phyloP scores from a whole-genome alignment of 768 basidiomycete genomes.

The Psilocybe cubensis region DNA sequence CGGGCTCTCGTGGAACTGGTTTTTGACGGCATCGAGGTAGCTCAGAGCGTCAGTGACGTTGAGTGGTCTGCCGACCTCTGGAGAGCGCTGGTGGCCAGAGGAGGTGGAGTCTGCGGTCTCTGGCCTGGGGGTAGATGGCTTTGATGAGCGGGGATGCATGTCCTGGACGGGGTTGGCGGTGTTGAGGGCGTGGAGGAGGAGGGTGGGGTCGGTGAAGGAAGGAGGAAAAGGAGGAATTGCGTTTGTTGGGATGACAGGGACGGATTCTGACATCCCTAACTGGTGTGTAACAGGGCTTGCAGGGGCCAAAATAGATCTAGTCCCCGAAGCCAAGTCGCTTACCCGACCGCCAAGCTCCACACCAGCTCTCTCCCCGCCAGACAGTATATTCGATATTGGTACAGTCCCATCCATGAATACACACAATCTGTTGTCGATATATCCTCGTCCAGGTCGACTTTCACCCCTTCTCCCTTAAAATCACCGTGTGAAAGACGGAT shows the following conservation, averaged over 20 bases:
- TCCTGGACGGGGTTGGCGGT: slow-evolving; percentile 17
- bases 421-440: slow-evolving; percentile 2
- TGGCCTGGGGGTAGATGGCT: slow-evolving; percentile 44
- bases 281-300: slow-evolving; percentile 26
- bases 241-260: slow-evolving; percentile 23
- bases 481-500: slow-evolving; percentile 23
- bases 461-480: slow-evolving; percentile 4
- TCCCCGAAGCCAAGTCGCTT: slow-evolving; percentile 28
- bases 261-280: slow-evolving; percentile 23
- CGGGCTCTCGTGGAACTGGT: slow-evolving; percentile 86
- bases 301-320: slow-evolving; percentile 36
- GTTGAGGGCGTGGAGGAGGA: slow-evolving; percentile 23
- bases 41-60: slow-evolving; percentile 93
- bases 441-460: slow-evolving; percentile 2
- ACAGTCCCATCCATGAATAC: slow-evolving; percentile 18
- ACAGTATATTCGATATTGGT: slow-evolving; percentile 10
- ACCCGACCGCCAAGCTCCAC: slow-evolving; percentile 23
- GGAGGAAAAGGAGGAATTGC: slow-evolving; percentile 20
- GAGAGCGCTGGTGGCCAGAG: slow-evolving; percentile 32
- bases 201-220: slow-evolving; percentile 23
- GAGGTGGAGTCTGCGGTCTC: slow-evolving; percentile 31
- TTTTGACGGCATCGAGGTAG: slow-evolving; percentile 94
- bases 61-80: slow-evolving; percentile 62
- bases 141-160: slow-evolving; percentile 33
- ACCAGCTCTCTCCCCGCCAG: slow-evolving; percentile 3